Evolutionary conservation across 805 yeast genomes (phyloP), one percentile per base, ranked within the genome.

Genomic region (Wickerhamomyces tratensis): DNA sequence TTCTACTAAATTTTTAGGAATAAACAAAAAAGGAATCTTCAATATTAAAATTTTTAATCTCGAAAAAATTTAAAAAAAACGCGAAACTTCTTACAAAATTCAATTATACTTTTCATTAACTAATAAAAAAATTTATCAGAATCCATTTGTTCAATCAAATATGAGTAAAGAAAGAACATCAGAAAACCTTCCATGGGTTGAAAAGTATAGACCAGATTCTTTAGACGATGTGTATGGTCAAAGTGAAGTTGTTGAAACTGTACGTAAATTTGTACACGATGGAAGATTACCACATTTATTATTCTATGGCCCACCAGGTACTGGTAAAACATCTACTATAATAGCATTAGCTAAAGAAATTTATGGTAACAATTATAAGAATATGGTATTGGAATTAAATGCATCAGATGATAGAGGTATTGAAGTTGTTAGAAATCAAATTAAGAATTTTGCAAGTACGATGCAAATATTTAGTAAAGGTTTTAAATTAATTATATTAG

Each of bases 331-430:
- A 0, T 83, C 95, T 4, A 86, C 95, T 4, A 82, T 87, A 49
- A 73, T 83, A 25, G 96, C 97, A 1, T 64, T 89, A 44, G 96
- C 97, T 1, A 70, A 77, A 44, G 96, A 88, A 55, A 76, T 89
- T 8, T 89, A 83, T 57, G 99, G 98, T 3, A 76, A 78, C 49
- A 71, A 74, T 47, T 86, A 85, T 59, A 77, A 73, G 52, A 85
- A 87, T 56, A 88, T 89, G 89, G 97, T 93, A 2, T 66, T 93
- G 43, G 98, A 93, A 59, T 71, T 93, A 61, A 93, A 93, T 63
- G 98, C 98, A 5, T 82, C 94, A 5, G 98, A 93, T 62, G 98
- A 93, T 61, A 77, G 98, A 65, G 98, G 98, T 50, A 93, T 93
- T 51, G 95, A 87, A 53, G 97, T 93, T 38, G 98, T 93, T n/a